A percentile compares a stretch with the other conserved stretches of the same genome.
phyloP scores from a whole-genome alignment of 345 rosid genomes.

The Populus nigra region DNA sequence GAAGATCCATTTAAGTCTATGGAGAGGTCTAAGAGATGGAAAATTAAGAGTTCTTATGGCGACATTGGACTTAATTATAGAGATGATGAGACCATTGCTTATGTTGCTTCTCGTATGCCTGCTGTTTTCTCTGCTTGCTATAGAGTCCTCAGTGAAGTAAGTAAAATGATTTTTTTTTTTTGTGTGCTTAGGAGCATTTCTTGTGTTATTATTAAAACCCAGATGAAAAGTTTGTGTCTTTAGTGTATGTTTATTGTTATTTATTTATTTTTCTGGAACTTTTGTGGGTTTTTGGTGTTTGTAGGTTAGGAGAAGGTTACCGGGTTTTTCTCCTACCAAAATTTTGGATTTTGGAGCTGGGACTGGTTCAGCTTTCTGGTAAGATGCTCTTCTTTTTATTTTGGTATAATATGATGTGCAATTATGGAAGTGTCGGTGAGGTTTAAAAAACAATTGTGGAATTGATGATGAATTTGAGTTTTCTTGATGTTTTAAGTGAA shows the following conservation, averaged over 20 bases:
- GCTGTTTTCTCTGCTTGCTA: slow-evolving; percentile 84
- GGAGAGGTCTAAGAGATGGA: slow-evolving; percentile 78
- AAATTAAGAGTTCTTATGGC: slow-evolving; percentile 76
- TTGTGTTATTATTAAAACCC: background rate
- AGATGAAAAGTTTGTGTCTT: background rate
- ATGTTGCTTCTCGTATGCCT: slow-evolving; percentile 95
- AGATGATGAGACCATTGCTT: slow-evolving; percentile 84
- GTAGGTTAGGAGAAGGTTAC: slow-evolving; percentile 72
- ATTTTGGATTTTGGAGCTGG: slow-evolving; percentile 95
- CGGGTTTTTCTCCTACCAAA: slow-evolving; percentile 61
- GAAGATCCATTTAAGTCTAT: slow-evolving; percentile 79
- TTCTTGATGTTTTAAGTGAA: slow-evolving; percentile 6
- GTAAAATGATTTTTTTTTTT: background rate
- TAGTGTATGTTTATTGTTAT: background rate
- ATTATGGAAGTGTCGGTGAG: background rate
- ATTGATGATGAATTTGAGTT: background rate
- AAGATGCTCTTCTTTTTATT: slow-evolving; percentile 16
- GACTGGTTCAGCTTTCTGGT: slow-evolving; percentile 96
- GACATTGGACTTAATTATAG: slow-evolving; percentile 73
- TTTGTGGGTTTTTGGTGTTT: background rate
- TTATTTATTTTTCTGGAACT: background rate
- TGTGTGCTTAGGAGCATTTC: background rate
- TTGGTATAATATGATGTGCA: background rate
- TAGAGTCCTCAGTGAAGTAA: slow-evolving; percentile 78
- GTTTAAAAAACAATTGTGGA: background rate